Evolutionary conservation across 139 green algal species (phyloP).

Genomic region (Chlorella ohadii): DNA sequence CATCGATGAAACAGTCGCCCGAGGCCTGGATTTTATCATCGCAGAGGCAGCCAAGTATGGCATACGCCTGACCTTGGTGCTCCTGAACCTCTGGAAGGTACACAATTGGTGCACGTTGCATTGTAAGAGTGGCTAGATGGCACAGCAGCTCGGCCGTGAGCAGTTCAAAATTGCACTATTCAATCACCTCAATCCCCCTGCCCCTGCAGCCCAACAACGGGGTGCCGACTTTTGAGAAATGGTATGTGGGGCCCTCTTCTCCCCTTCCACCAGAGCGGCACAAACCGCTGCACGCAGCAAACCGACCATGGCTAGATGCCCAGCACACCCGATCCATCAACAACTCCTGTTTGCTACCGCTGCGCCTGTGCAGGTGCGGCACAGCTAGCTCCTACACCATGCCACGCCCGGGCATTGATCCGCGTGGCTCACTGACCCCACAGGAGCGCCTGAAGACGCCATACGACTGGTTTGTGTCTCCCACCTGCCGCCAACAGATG

Average conservation of each 20-base stretch:
- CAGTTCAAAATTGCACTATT: too few relatives aligned
- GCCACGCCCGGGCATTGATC: not conserved
- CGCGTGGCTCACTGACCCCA: not conserved
- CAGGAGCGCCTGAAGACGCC: constrained; percentile 10
- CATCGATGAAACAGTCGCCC: constrained; percentile 5
- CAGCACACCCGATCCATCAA: too few relatives aligned
- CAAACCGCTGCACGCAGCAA: too few relatives aligned
- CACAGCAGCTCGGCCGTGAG: too few relatives aligned
- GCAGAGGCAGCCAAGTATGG: not conserved
- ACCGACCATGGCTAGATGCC: too few relatives aligned
- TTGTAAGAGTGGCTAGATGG: too few relatives aligned
- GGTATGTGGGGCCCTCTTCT: not conserved
- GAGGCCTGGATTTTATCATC: constrained; percentile 26
- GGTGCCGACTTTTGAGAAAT: constrained; percentile 19
- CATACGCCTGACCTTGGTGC: constrained; percentile 1
- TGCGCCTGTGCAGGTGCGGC: not conserved
- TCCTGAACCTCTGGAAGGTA: constrained; percentile 8
- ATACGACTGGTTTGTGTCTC: not conserved
- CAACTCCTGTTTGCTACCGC: not conserved
- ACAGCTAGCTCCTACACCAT: not conserved
- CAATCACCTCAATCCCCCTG: too few relatives aligned
- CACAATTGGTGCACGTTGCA: too few relatives aligned
- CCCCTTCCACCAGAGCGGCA: too few relatives aligned
- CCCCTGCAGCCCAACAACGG: constrained; percentile 1
- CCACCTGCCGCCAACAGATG: constrained; percentile 8